Conservation (phyloP, 805 yeast genomes). For the Starmerella kuoi region DNA sequence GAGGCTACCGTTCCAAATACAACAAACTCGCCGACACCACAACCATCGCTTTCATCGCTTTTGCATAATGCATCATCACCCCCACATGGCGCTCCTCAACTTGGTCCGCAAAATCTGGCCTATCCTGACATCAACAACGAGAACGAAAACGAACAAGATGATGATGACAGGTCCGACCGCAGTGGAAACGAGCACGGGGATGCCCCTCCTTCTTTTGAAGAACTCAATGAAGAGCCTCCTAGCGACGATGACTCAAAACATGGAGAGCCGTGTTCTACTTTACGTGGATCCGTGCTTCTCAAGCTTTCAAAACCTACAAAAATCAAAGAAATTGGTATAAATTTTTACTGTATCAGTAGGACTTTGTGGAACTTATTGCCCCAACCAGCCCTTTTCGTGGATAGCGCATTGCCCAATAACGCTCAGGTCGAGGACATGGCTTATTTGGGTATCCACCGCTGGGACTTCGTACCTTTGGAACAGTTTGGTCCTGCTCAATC, state of each 20-base stretch:
- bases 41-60: too few relatives aligned
- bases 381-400: conserved; percentile 23
- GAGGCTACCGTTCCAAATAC: too few relatives aligned
- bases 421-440: conserved; percentile 28
- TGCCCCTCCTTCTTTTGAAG: background rate
- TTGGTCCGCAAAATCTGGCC: too few relatives aligned
- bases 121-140: too few relatives aligned
- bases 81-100: too few relatives aligned
- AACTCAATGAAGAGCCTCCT: background rate
- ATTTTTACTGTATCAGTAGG: conserved; percentile 53
- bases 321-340: conserved; percentile 51
- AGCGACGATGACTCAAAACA: background rate
- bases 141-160: background rate
- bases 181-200: too few relatives aligned
- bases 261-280: conserved; percentile 33
- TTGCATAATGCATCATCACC: too few relatives aligned
- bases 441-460: conserved; percentile 26
- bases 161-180: background rate
- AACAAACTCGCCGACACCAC: too few relatives aligned
- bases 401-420: conserved; percentile 21
- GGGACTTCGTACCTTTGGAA: conserved; percentile 28
- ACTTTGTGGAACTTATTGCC: conserved; percentile 84
- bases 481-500: conserved; percentile 19
- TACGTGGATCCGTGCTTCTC: conserved; percentile 66
- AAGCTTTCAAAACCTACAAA: conserved; percentile 62